Conservation (phyloP, 805 yeast species). For the Ogataea salicorniae region DNA sequence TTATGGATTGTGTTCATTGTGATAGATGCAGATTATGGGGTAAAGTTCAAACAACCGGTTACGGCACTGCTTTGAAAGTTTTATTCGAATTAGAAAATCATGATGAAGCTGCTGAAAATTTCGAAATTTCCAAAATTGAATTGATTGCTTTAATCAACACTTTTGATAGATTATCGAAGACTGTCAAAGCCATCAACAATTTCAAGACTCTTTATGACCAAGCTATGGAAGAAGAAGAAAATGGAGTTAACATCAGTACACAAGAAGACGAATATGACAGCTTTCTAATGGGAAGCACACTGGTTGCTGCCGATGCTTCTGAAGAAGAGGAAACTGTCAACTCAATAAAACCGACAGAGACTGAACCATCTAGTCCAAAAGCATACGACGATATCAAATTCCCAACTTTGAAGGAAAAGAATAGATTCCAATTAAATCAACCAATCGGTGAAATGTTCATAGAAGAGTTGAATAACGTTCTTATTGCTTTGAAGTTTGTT, state of each 20-base stretch:
- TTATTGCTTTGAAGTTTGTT: constrained; percentile 60
- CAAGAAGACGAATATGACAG: constrained; percentile 1
- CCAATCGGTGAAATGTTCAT: constrained; percentile 39
- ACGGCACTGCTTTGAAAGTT: constrained; percentile 92
- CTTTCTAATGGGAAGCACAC: background rate
- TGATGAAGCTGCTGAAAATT: constrained; percentile 24
- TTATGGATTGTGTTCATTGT: constrained; percentile 99
- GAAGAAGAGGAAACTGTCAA: background rate
- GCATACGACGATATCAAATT: constrained; percentile 19
- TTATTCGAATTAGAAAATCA: constrained; percentile 69
- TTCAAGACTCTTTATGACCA: constrained; percentile 55
- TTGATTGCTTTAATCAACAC: constrained; percentile 88
- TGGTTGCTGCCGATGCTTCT: background rate
- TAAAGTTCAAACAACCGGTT: constrained; percentile 93
- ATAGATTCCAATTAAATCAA: constrained; percentile 9
- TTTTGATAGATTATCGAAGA: constrained; percentile 84
- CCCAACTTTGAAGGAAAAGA: constrained; percentile 10
- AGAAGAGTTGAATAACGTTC: constrained; percentile 46
- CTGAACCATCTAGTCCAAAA: background rate
- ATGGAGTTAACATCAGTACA: constrained; percentile 10
- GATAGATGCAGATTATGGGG: constrained; percentile 99
- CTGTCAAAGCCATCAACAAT: constrained; percentile 66
- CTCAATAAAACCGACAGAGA: background rate
- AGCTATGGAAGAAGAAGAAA: constrained; percentile 25
- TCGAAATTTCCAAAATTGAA: constrained; percentile 64